Base-by-base conservation (phyloP, 2,329 filamentous ascomycete genomes). In the Biscogniauxia marginata region DNA sequence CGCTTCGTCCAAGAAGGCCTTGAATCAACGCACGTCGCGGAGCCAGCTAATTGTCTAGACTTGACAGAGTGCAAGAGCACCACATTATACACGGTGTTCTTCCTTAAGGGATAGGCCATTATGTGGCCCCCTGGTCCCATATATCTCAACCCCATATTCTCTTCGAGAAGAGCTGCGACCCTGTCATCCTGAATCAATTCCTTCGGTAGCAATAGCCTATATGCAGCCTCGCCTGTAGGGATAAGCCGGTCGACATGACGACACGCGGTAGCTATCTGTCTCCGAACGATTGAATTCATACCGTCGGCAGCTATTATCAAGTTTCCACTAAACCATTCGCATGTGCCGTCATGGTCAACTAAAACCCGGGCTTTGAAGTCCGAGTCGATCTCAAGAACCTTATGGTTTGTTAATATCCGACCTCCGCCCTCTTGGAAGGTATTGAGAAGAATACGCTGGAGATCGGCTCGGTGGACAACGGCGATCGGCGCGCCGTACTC, bases 71-170 rank as follows among this genome's bases (percentile, higher is more conserved):
- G 85, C 0, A 81, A 76, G 1, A 85, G 86, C 11, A 81, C 84
- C 44, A 89, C 71, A 71, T 89, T 89, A 75, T 88, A 88, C 55
- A 88, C 82, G 16, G 79, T 78, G 65, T 88, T 84, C 60, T 79
- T 78, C 53, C 81, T 79, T 24, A 89, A 79, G 0, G 85, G 80
- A 65, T 89, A 89, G 1, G 84, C 85, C 66, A 89, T 88, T 59
- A 88, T 84, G 62, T 89, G 86, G 3, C 84, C 77, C 65, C 83
- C 82, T 55, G 82, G 80, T n/a, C 86, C 85, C 50, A 88, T 86
- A 82, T 84, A 89, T 43, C 86, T 77, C 1, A 81, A 82, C 0
- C 84, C 85, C 6, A 75, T 73, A 54, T 86, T 80, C 16, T 75
- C 75, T 46, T 85, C 77, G 11, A 89, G 74, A 3, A 89, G 75